Conservation (phyloP, 2,329 filamentous ascomycete species). For the Stagonosporopsis rhizophila region DNA sequence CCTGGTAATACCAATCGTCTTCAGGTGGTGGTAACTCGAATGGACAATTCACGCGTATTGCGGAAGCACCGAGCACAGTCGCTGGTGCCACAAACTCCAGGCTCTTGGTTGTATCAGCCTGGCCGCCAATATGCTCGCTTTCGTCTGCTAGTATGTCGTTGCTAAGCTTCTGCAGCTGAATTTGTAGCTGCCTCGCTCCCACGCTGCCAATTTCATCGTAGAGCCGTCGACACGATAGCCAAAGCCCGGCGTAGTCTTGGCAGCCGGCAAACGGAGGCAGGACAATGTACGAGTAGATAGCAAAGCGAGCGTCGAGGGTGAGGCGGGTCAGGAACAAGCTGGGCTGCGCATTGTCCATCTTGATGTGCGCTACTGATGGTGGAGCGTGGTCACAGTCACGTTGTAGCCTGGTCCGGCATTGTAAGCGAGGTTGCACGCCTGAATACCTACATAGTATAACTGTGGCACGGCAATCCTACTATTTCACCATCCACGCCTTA, state of each 20-base stretch:
- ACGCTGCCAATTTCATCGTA: neutral
- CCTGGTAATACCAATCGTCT: neutral
- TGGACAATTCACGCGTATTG: neutral
- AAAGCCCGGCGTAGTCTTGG: neutral
- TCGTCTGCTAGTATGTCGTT: neutral
- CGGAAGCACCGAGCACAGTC: neutral
- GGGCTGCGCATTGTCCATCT: neutral
- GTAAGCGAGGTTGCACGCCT: neutral
- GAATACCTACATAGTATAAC: neutral
- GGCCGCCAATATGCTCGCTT: neutral
- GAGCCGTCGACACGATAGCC: neutral
- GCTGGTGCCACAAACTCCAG: neutral
- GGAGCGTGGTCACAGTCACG: neutral
- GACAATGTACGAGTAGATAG: neutral
- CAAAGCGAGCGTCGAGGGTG: neutral
- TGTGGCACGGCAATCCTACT: neutral
- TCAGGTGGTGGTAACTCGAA: neutral
- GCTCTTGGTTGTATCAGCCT: neutral
- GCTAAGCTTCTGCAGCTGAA: neutral
- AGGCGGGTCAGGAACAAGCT: neutral
- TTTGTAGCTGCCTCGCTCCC: neutral
- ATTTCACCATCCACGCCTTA: neutral
- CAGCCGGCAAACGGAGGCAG: neutral
- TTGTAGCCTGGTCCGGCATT: neutral
- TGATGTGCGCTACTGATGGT: neutral